Evolutionary conservation across 2,329 filamentous ascomycete species (phyloP), one percentile per base, ranked within the genome.

Genomic region (Coniochaeta sp.): DNA sequence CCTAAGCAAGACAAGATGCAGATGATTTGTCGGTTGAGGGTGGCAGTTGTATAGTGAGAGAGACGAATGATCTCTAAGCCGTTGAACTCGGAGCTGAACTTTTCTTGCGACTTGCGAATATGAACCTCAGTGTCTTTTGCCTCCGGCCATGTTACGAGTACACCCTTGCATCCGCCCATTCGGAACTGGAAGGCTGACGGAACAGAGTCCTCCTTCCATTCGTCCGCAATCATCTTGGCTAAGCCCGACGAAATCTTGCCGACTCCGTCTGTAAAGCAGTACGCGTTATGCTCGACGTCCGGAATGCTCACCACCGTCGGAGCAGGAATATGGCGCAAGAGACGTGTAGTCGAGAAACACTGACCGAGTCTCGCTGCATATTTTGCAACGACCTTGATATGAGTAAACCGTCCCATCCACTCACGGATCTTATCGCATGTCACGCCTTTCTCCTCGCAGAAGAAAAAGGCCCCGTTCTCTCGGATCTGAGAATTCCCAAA

Each of bases 401-500:
- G 84, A 16, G 79, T 80, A 67, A 99, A 96, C 16, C 89, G 77
- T 0, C 95, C 95, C 89, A 98, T 96, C 85, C 89, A 93, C 34
- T 79, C 72, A 5, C 93, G 88, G 61, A 99, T 97, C 57, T 88
- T 80, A 19, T 89, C 82, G 59, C 91, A 91, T 1, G 85, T 88
- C 8, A 90, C 70, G 59, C 84, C 78, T 0, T 83, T 54, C 1
- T 62, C 59, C 0, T 89, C 83, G 5, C 90, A 89, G 71, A 98
- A 98, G 74, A 99, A 97, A 69, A 95, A 98, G 0, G 91, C 93
- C 0, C 93, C 90, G 66, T 93, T 87, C 69, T 98, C 93, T 58
- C 93, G 85, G 62, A 99, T 90, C 67, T 99, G 95, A 0, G 95
- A 97, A 72, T 95, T 98, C 0, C 95, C 93, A 74, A 93, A 97